Conservation (phyloP, 345 rosid species). For the Melaleuca alternifolia region DNA sequence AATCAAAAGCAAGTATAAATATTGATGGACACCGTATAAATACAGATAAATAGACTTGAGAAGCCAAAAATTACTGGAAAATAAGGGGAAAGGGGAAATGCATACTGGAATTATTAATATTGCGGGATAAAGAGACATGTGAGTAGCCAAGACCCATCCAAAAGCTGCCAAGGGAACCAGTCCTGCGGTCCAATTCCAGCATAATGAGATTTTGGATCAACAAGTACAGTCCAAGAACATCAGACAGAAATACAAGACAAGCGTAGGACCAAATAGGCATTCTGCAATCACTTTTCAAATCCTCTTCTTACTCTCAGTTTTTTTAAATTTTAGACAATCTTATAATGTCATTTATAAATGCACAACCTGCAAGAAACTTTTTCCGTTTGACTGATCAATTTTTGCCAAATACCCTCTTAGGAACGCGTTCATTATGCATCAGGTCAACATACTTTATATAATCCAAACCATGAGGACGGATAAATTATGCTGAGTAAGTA, state of each 20-base stretch:
- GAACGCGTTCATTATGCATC: background rate
- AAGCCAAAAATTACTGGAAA: background rate
- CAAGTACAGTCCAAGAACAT: background rate
- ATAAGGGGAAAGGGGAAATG: background rate
- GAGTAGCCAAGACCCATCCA: slow-evolving; percentile 88
- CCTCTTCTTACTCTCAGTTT: background rate
- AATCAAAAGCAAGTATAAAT: background rate
- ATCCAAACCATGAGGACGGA: background rate
- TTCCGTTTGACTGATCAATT: background rate
- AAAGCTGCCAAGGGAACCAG: slow-evolving; percentile 77
- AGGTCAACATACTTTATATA: background rate
- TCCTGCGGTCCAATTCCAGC: slow-evolving; percentile 24
- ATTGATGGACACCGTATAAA: background rate
- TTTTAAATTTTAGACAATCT: background rate
- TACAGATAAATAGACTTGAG: background rate
- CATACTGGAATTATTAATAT: slow-evolving; percentile 73
- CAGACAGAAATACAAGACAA: background rate
- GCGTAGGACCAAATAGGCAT: background rate
- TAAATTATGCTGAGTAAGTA: background rate
- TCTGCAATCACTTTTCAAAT: background rate
- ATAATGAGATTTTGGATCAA: background rate
- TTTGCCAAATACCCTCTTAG: background rate
- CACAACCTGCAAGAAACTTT: background rate
- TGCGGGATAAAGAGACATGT: slow-evolving; percentile 80
- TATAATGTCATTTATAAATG: background rate